Base-by-base conservation (phyloP, 2,329 filamentous ascomycete genomes). In the Ceratocystis smalleyi region DNA sequence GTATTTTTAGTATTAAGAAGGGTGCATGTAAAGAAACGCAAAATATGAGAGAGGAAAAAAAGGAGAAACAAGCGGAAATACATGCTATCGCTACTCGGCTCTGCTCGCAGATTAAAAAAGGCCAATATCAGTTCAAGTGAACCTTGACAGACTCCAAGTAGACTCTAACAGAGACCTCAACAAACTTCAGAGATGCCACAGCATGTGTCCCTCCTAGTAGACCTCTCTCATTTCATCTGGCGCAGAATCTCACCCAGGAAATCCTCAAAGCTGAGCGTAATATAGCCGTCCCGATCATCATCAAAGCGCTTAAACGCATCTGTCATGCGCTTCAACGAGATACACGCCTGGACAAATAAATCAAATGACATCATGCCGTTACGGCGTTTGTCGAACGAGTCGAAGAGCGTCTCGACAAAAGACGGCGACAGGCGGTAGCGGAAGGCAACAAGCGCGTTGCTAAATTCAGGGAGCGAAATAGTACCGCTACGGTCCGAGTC, bases 251-350 rank as follows among this genome's bases (percentile, higher is more conserved):
- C 86, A 45, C 84, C 85, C 71, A 91, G 76, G 73, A 91, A 91
- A 70, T 91, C 87, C 76, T 91, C 87, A 70, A 91, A 91, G 72
- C 86, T 89, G 63, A 91, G 75, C 3, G 87, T 91, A 69, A 91
- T 89, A 73, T 91, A 97, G 1, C 94, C 94, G 75, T 97, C 94
- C 51, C 94, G 83, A 74, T 99, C 94, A 71, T 95, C 89, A 70
- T 99, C 94, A 74, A 97, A 99, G 76, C 91, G 92, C 81, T 99
- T 99, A 74, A 99, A 99, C 32, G 96, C 91, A 74, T 99, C 94
- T 67, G 94, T 99, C 92, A 99, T 97, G 70, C 94, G 83, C 82
- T 97, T 96, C 71, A 99, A 79, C 70, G 85, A 91, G 72, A 99
- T 97, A 75, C 94, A 97, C 62, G 90, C 90, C 79, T 99, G 94